Percentiles rank a stretch among this genome's conserved stretches.
These are phyloP conservation scores for Elaphomyces granulatus DNA, from an alignment of 495 filamentous ascomycete genomes.

Conservation along the genomic window DNA sequence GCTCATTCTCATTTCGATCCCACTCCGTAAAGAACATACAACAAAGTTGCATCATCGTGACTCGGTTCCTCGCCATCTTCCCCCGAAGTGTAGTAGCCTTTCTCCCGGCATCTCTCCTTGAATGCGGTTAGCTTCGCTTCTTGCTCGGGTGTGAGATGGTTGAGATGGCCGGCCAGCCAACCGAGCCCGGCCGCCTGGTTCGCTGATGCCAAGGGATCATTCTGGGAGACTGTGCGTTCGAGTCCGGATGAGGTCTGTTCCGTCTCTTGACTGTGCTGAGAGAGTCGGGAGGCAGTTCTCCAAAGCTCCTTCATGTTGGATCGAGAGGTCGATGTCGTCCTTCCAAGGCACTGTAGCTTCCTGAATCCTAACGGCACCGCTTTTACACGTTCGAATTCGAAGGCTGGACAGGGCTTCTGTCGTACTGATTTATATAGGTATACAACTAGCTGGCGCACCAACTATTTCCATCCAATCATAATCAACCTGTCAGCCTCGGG, in stretches of 20 bases:
- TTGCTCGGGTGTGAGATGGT: slow-evolving; percentile 56
- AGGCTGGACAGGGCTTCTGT: too few species aligned
- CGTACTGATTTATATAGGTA: too few species aligned
- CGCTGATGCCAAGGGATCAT: slow-evolving; percentile 29
- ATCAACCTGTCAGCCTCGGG: too few species aligned
- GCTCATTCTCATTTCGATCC: slow-evolving; percentile 4
- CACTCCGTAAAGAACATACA: slow-evolving; percentile 46
- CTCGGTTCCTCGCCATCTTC: slow-evolving; percentile 34
- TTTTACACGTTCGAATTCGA: too few species aligned
- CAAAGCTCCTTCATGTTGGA: slow-evolving; percentile 17
- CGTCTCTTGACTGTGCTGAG: slow-evolving; percentile 18
- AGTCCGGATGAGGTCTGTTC: slow-evolving; percentile 9
- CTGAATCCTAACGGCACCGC: too few species aligned
- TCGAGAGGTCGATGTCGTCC: too few species aligned
- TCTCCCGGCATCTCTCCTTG: slow-evolving; percentile 48
- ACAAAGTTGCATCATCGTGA: slow-evolving; percentile 68
- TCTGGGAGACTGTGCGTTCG: slow-evolving; percentile 18
- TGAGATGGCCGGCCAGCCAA: slow-evolving; percentile 50
- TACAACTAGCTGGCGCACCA: too few species aligned
- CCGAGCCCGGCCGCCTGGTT: slow-evolving; percentile 27
- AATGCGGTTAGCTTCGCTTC: slow-evolving; percentile 50
- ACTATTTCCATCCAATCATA: too few species aligned
- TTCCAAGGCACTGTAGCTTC: too few species aligned
- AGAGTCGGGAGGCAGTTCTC: slow-evolving; percentile 18
- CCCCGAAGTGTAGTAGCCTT: slow-evolving; percentile 46